Evolutionary conservation across 805 yeast genomes (phyloP).

Genomic region (Brettanomyces naardenensis): DNA sequence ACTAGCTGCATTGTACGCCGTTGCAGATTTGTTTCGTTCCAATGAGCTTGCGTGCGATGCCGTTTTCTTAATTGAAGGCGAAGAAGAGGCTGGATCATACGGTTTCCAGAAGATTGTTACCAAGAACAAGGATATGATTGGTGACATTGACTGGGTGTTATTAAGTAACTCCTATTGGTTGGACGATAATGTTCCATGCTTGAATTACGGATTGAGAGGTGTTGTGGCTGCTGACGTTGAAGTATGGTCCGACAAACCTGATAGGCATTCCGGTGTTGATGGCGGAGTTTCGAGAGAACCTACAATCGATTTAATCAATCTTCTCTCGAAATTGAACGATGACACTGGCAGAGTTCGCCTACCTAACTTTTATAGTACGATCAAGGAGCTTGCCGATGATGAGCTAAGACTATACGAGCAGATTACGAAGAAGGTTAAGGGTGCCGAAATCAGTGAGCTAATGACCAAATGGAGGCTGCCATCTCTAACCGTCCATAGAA

Average conservation of each 20-base stretch:
- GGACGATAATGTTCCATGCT: constrained; percentile 80
- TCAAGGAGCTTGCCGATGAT: constrained; percentile 38
- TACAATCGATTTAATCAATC: constrained; percentile 70
- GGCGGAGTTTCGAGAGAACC: constrained; percentile 92
- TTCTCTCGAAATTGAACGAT: constrained; percentile 59
- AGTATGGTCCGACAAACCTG: constrained; percentile 68
- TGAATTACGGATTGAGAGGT: constrained; percentile 92
- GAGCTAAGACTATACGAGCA: constrained; percentile 59
- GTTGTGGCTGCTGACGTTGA: constrained; percentile 74
- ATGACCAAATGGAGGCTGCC: constrained; percentile 86
- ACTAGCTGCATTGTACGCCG: constrained; percentile 80
- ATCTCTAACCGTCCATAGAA: constrained; percentile 76
- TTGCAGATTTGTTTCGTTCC: constrained; percentile 55
- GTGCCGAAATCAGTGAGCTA: constrained; percentile 37
- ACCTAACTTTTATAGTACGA: constrained; percentile 67
- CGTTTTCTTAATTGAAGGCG: constrained; percentile 84
- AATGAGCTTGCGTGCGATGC: constrained; percentile 59
- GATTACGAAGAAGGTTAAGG: constrained; percentile 36
- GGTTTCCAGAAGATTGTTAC: constrained; percentile 71
- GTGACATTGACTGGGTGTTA: constrained; percentile 80
- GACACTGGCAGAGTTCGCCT: constrained; percentile 47
- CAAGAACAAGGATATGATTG: constrained; percentile 44
- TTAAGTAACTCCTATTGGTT: constrained; percentile 93
- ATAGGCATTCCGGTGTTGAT: constrained; percentile 92
- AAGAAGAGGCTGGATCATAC: constrained; percentile 87